These are phyloP conservation scores for Leccinellum albellum DNA, from an alignment of 768 basidiomycete species.

Conservation along the genomic window DNA sequence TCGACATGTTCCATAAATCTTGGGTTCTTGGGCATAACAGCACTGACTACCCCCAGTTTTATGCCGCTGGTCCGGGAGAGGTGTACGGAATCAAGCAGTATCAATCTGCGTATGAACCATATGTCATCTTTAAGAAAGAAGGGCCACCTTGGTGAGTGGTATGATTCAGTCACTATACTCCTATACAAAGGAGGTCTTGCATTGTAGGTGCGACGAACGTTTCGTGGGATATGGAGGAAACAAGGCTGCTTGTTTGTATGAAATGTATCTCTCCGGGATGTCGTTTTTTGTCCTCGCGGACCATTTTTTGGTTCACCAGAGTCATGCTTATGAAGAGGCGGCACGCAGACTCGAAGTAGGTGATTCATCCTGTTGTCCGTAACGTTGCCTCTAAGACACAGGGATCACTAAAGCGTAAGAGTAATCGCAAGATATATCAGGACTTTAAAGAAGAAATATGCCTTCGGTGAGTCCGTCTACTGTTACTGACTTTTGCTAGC, in stretches of 20 bases:
- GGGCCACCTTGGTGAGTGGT: slow-evolving; percentile 64
- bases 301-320: slow-evolving; percentile 88
- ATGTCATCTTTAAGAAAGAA: slow-evolving; percentile 76
- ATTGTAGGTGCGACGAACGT: slow-evolving; percentile 81
- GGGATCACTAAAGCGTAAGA: slow-evolving; percentile 49
- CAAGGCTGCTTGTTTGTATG: slow-evolving; percentile 89
- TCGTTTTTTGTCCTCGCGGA: slow-evolving; percentile 81
- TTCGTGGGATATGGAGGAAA: slow-evolving; percentile 91
- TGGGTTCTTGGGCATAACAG: slow-evolving; percentile 81
- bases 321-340: slow-evolving; percentile 75
- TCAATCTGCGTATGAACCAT: slow-evolving; percentile 85
- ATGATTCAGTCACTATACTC: not conserved
- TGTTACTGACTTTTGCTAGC: not conserved
- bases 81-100: slow-evolving; percentile 76
- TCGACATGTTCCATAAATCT: slow-evolving; percentile 73
- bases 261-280: slow-evolving; percentile 85
- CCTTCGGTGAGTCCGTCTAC: slow-evolving; percentile 41
- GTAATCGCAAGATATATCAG: slow-evolving; percentile 71
- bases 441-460: slow-evolving; percentile 80
- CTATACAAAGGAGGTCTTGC: not conserved
- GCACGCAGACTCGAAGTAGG: slow-evolving; percentile 66
- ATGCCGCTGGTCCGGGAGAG: slow-evolving; percentile 55
- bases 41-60: slow-evolving; percentile 72
- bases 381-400: not conserved
- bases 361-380: not conserved